Percentiles rank a stretch among this genome's conserved stretches.
These are phyloP conservation scores for Candida khao-thaluensis DNA, from an alignment of 805 yeast species.

Conservation along the genomic window DNA sequence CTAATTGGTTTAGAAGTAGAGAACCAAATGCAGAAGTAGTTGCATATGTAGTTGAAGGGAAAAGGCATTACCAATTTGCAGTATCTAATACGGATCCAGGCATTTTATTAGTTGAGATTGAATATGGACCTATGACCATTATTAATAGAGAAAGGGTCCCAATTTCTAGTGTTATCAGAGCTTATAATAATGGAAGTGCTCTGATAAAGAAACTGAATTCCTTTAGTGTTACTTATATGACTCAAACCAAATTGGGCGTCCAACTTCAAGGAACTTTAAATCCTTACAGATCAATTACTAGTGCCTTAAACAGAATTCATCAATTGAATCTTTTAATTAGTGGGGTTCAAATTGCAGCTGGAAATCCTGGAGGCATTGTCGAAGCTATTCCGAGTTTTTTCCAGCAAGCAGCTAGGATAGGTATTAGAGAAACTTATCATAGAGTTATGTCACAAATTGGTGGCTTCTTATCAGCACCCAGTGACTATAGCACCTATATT, in stretches of 20 bases:
- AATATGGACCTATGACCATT: slow-evolving; percentile 2
- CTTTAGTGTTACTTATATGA: slow-evolving; percentile 1
- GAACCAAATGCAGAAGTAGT: slow-evolving; percentile 4
- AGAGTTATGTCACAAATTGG: background rate
- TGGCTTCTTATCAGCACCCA: background rate
- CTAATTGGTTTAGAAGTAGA: slow-evolving; percentile 5
- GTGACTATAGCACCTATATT: background rate
- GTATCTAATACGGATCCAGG: slow-evolving; percentile 2
- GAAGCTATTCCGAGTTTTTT: background rate
- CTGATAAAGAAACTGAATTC: slow-evolving; percentile 11
- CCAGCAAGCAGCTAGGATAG: background rate
- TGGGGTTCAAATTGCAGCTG: background rate
- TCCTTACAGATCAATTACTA: background rate
- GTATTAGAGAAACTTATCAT: background rate
- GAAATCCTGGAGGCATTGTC: slow-evolving; percentile 2
- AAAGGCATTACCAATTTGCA: slow-evolving; percentile 8
- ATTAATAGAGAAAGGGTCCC: slow-evolving; percentile 2
- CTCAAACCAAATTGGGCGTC: slow-evolving; percentile 1
- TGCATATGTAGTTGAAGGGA: slow-evolving; percentile 7
- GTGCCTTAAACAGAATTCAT: background rate
- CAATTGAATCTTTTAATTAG: background rate
- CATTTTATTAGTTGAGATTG: slow-evolving; percentile 3
- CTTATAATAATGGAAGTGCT: slow-evolving; percentile 2
- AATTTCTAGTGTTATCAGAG: slow-evolving; percentile 6
- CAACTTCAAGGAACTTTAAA: background rate